phyloP scores from a whole-genome alignment of 306 rosid species.

The Prunus mume region DNA sequence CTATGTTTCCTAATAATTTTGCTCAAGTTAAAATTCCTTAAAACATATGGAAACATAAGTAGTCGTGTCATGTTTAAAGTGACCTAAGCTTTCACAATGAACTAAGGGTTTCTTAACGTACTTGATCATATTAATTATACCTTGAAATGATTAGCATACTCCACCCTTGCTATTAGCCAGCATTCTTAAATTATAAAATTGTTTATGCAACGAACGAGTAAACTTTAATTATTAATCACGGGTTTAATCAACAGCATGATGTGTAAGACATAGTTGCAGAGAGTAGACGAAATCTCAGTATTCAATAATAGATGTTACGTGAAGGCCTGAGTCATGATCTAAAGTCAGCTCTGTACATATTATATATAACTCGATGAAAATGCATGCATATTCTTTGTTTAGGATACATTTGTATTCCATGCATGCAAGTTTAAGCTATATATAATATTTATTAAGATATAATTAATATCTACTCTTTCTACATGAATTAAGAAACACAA shows the following conservation, averaged over 20 bases:
- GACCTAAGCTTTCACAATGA: not conserved
- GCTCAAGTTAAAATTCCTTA: conserved; percentile 27
- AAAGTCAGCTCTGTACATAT: not conserved
- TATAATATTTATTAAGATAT: not conserved
- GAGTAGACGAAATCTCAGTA: not conserved
- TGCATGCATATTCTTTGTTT: not conserved
- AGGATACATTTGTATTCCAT: not conserved
- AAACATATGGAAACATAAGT: conserved; percentile 21
- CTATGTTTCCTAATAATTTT: too few species aligned
- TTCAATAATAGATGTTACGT: not conserved
- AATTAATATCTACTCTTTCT: not conserved
- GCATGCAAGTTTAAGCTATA: conserved; percentile 1
- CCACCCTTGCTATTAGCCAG: not conserved
- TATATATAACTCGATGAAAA: not conserved
- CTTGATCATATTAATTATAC: not conserved
- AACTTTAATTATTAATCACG: not conserved
- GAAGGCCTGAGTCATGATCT: conserved; percentile 1
- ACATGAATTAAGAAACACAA: not conserved
- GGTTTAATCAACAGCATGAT: not conserved
- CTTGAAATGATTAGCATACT: not conserved
- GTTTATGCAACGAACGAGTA: not conserved
- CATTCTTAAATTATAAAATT: not conserved
- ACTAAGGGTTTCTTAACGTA: conserved; percentile 6
- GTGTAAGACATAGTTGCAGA: not conserved
- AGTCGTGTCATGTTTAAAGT: conserved; percentile 9